phyloP scores from a whole-genome alignment of 768 basidiomycete genomes.

The Scleroderma citrinum region DNA sequence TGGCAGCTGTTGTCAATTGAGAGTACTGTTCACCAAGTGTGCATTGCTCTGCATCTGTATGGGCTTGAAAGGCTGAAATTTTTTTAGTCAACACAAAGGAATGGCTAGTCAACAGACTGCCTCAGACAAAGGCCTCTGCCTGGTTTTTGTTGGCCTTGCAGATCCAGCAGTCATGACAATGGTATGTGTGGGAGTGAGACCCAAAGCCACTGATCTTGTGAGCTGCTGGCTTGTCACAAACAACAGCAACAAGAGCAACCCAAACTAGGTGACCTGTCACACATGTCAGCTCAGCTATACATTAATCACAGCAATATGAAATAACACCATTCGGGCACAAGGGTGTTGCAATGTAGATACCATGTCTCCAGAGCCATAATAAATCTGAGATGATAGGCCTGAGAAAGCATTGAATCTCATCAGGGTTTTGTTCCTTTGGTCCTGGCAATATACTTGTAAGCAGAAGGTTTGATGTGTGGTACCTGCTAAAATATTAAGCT shows the following conservation, averaged over 20 bases:
- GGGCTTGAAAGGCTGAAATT: conserved; percentile 4
- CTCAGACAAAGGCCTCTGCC: conserved; percentile 17
- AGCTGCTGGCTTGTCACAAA: conserved; percentile 32
- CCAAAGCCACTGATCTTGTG: conserved; percentile 17
- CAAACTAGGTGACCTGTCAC: conserved; percentile 22
- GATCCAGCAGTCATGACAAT: conserved; percentile 32
- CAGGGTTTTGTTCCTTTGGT: conserved; percentile 22
- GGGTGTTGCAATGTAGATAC: conserved; percentile 16
- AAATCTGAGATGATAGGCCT: conserved; percentile 23
- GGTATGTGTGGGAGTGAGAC: conserved; percentile 25
- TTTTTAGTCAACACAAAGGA: no score
- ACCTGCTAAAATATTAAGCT: conserved; percentile 7
- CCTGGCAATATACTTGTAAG: conserved; percentile 22
- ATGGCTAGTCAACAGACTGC: no score
- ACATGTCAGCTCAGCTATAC: no score
- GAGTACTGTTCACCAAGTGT: neutral
- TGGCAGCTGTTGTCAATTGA: neutral
- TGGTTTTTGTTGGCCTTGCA: conserved; percentile 15
- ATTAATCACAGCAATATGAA: neutral
- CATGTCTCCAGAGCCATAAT: conserved; percentile 17
- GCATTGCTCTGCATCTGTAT: neutral
- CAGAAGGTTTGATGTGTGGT: conserved; percentile 21
- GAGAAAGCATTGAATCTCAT: conserved; percentile 24
- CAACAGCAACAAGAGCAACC: conserved; percentile 26
- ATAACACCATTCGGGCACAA: conserved; percentile 21